Percentiles rank a stretch among this genome's conserved stretches.
Evolutionary conservation across 345 rosid species (phyloP).

Genomic region (Iberis pinnata): DNA sequence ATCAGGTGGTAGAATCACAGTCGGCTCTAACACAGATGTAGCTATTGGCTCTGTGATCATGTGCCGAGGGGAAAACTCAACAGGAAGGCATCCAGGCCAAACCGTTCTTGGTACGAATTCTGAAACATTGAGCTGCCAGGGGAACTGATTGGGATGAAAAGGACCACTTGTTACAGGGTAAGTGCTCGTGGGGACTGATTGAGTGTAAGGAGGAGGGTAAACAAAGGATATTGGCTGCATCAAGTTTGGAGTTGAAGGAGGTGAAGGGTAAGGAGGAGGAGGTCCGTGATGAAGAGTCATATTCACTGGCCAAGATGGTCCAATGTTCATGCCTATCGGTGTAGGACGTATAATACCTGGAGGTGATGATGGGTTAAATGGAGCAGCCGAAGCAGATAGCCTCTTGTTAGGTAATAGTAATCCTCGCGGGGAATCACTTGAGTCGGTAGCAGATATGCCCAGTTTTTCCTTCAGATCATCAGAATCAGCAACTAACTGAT

Average conservation of each 20-base stretch:
- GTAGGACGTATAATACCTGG: constrained; percentile 48
- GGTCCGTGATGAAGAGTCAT: constrained; percentile 76
- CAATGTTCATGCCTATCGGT: constrained; percentile 53
- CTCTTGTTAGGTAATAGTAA: constrained; percentile 48
- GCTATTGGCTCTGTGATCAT: constrained; percentile 54
- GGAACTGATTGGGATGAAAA: constrained; percentile 75
- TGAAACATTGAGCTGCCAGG: constrained; percentile 69
- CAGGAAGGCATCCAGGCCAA: constrained; percentile 66
- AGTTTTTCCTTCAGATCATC: constrained; percentile 63
- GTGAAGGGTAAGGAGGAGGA: constrained; percentile 59
- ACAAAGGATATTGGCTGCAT: constrained; percentile 77
- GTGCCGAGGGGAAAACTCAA: constrained; percentile 60
- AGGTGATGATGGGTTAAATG: constrained; percentile 72
- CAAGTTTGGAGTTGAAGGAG: constrained; percentile 84
- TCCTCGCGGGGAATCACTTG: constrained; percentile 40
- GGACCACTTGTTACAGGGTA: constrained; percentile 67
- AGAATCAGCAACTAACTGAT: constrained; percentile 33
- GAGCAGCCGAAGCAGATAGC: constrained; percentile 95
- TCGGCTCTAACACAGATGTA: constrained; percentile 43
- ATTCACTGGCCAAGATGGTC: constrained; percentile 79
- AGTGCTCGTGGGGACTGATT: constrained; percentile 52
- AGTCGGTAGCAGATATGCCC: constrained; percentile 29
- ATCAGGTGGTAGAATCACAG: constrained; percentile 40
- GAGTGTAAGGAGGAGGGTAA: constrained; percentile 75
- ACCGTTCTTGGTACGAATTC: constrained; percentile 65